phyloP scores from a whole-genome alignment of 371 early-diverging fungal genomes.

The Rhizomucor pusillus region DNA sequence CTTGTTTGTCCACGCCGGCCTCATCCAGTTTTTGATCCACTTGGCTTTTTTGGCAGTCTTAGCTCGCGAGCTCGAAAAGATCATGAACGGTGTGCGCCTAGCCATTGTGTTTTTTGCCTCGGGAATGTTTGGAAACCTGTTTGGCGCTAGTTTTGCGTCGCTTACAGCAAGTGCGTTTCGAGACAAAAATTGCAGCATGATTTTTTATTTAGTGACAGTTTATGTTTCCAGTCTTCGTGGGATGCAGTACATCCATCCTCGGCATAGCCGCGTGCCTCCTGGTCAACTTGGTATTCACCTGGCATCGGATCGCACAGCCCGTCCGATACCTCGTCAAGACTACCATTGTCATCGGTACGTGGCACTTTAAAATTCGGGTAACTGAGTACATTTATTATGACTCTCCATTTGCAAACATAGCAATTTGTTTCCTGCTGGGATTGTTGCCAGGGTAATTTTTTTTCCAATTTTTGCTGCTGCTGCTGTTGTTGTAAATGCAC shows the following conservation, averaged over 20 bases:
- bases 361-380: too few relatives aligned
- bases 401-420: constrained; percentile 4
- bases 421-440: constrained; percentile 57
- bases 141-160: constrained; percentile 46
- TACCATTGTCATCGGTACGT: constrained; percentile 14
- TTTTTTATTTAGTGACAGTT: background rate
- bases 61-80: constrained; percentile 63
- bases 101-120: constrained; percentile 57
- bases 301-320: constrained; percentile 61
- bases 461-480: constrained; percentile 41
- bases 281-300: constrained; percentile 68
- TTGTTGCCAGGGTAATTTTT: constrained; percentile 73
- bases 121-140: constrained; percentile 55
- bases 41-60: constrained; percentile 55
- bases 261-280: constrained; percentile 67
- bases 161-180: constrained; percentile 46
- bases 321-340: constrained; percentile 58
- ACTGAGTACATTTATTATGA: too few relatives aligned
- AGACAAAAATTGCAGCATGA: background rate
- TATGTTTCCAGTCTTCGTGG: constrained; percentile 50
- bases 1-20: constrained; percentile 75
- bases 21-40: constrained; percentile 70
- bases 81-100: constrained; percentile 67
- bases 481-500: background rate
- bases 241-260: constrained; percentile 71